Conservation (phyloP, 169 alveolate species). For the Miamiensis avidus region DNA sequence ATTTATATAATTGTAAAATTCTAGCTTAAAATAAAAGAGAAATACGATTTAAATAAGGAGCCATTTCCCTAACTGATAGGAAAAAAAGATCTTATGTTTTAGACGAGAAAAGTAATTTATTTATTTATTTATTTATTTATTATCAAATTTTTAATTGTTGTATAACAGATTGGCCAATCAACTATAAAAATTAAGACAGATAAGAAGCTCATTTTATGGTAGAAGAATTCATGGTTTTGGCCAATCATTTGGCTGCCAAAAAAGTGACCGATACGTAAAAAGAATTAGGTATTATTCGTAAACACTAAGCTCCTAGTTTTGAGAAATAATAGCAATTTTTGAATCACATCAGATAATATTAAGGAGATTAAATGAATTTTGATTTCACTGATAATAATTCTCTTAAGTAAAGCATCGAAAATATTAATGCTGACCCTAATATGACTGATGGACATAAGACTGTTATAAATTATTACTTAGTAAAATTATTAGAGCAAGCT, state of each 20-base stretch:
- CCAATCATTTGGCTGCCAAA: conserved; percentile 73
- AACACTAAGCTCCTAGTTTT: conserved; percentile 64
- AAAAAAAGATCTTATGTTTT: conserved; percentile 65
- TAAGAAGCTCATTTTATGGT: conserved; percentile 72
- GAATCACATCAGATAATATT: background rate
- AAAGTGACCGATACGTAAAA: conserved; percentile 53
- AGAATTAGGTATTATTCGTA: conserved; percentile 68
- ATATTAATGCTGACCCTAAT: conserved; percentile 27
- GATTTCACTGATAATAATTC: conserved; percentile 55
- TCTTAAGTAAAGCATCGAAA: conserved; percentile 45
- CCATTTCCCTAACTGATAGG: conserved; percentile 60
- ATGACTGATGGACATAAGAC: conserved; percentile 23
- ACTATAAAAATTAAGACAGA: conserved; percentile 52
- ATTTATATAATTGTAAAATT: too few relatives aligned
- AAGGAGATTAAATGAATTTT: background rate
- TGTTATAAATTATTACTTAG: conserved; percentile 60
- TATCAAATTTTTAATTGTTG: background rate
- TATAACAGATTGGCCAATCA: conserved; percentile 44
- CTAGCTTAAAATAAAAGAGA: conserved; percentile 50
- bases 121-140: too few relatives aligned
- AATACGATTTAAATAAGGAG: conserved; percentile 72
- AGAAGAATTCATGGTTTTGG: conserved; percentile 84
- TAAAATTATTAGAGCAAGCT: conserved; percentile 65
- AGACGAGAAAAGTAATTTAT: conserved; percentile 23
- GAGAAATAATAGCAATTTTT: conserved; percentile 54